Evolutionary conservation across 176 grass and related monocot species (phyloP).

Genomic region (Oryza rufipogon): DNA sequence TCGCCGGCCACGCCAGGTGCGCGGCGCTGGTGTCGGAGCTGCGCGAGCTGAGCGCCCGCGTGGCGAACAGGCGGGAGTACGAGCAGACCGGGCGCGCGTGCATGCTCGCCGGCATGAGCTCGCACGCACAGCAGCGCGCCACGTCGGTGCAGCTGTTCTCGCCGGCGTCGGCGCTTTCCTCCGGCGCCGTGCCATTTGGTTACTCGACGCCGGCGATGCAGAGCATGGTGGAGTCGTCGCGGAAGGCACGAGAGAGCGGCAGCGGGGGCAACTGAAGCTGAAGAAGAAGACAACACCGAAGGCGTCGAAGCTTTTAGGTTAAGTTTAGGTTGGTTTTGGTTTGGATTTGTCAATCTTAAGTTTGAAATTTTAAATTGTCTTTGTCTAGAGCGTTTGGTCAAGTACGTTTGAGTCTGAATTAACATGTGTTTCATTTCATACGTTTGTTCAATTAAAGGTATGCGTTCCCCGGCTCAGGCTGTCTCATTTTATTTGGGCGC

Average conservation of each 20-base stretch:
- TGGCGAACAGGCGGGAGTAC: conserved; percentile 33
- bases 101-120: conserved; percentile 46
- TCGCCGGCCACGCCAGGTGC: conserved; percentile 21
- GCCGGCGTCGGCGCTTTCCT: not conserved
- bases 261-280: not conserved
- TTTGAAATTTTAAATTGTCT: too few species aligned
- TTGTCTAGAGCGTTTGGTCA: too few species aligned
- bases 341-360: too few species aligned
- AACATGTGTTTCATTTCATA: too few species aligned
- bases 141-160: not conserved
- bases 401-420: too few species aligned
- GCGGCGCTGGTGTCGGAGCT: conserved; percentile 39
- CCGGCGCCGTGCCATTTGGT: not conserved
- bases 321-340: too few species aligned
- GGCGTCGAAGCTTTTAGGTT: too few species aligned
- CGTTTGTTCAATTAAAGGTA: too few species aligned
- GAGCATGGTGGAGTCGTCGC: not conserved
- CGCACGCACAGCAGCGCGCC: conserved; percentile 47
- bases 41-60: conserved; percentile 35
- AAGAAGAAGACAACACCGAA: not conserved
- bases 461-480: too few species aligned
- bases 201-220: conserved; percentile 18
- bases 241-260: not conserved
- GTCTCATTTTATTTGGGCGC: too few species aligned
- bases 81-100: conserved; percentile 38